These are phyloP conservation scores for Delonix regia DNA, from an alignment of 306 rosid species.

Conservation along the genomic window DNA sequence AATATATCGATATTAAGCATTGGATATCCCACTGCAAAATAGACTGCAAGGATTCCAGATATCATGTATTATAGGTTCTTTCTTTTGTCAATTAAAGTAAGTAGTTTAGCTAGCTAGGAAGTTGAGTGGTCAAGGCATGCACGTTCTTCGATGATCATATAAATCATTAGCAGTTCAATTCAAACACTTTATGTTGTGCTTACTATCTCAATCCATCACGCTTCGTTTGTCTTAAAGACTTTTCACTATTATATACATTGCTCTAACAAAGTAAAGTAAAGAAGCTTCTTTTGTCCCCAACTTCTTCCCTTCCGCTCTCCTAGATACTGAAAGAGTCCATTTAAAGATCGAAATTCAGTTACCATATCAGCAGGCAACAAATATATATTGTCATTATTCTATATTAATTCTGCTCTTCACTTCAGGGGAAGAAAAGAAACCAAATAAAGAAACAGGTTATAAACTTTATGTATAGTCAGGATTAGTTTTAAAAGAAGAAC, in stretches of 20 bases:
- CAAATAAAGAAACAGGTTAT: conserved; percentile 33
- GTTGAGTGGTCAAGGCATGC: conserved; percentile 42
- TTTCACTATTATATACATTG: not conserved
- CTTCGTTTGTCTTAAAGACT: conserved; percentile 49
- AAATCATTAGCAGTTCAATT: conserved; percentile 44
- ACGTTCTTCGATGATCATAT: conserved; percentile 58
- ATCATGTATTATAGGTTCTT: not conserved
- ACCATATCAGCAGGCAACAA: conserved; percentile 36
- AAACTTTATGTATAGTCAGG: too few relatives aligned
- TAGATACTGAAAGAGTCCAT: conserved; percentile 20
- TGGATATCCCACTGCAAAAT: too few relatives aligned
- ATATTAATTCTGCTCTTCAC: conserved; percentile 17
- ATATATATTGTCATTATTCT: conserved; percentile 19
- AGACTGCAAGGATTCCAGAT: too few relatives aligned
- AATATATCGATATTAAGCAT: too few relatives aligned
- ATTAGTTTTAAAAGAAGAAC: not conserved
- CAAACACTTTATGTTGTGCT: conserved; percentile 49
- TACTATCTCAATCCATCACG: conserved; percentile 31
- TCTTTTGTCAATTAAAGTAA: not conserved
- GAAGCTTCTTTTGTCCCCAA: conserved; percentile 74
- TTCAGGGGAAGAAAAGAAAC: conserved; percentile 44
- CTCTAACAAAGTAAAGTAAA: conserved; percentile 50
- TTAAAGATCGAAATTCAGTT: conserved; percentile 28
- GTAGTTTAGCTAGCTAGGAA: not conserved
- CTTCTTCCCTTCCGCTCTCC: conserved; percentile 26